Percentiles rank a stretch among this genome's conserved stretches.
phyloP scores from a whole-genome alignment of 441 rosid species.

The Jatropha podagrica region DNA sequence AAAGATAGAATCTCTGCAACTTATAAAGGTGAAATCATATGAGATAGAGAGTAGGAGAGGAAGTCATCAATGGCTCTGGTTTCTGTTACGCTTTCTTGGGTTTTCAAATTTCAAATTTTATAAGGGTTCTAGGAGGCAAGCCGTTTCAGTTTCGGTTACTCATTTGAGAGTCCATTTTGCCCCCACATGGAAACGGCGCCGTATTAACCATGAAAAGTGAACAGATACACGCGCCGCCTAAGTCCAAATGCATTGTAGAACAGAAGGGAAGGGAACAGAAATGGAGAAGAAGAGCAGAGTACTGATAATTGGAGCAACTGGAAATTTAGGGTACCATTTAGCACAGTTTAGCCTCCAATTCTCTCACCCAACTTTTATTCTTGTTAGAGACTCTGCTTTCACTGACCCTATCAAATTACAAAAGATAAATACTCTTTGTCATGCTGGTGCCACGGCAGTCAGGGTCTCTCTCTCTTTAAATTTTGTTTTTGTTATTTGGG shows the following conservation, averaged over 20 bases:
- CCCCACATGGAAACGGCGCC: not conserved
- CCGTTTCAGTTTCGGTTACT: slow-evolving; percentile 12
- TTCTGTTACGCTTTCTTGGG: slow-evolving; percentile 26
- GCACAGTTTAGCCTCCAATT: slow-evolving; percentile 51
- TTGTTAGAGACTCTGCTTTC: slow-evolving; percentile 51
- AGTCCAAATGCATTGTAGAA: not conserved
- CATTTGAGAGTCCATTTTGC: not conserved
- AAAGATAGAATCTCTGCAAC: not conserved
- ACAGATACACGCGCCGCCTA: not conserved
- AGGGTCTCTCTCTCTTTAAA: not conserved
- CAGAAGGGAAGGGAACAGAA: not conserved
- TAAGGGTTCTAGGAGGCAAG: slow-evolving; percentile 9
- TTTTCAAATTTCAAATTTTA: slow-evolving; percentile 29
- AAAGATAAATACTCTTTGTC: slow-evolving; percentile 46
- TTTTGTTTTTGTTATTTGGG: not conserved
- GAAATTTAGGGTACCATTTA: slow-evolving; percentile 57
- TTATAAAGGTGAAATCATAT: slow-evolving; percentile 15
- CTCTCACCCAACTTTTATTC: slow-evolving; percentile 60
- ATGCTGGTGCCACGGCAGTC: slow-evolving; percentile 46
- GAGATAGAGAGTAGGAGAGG: not conserved
- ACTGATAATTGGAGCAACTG: slow-evolving; percentile 73
- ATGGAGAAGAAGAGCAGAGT: slow-evolving; percentile 51
- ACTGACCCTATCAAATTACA: slow-evolving; percentile 42
- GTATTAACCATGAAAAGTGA: not conserved
- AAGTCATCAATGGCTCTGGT: slow-evolving; percentile 21